Evolutionary conservation across 2,329 filamentous ascomycete species (phyloP).

Genomic region (Balansia obtecta): DNA sequence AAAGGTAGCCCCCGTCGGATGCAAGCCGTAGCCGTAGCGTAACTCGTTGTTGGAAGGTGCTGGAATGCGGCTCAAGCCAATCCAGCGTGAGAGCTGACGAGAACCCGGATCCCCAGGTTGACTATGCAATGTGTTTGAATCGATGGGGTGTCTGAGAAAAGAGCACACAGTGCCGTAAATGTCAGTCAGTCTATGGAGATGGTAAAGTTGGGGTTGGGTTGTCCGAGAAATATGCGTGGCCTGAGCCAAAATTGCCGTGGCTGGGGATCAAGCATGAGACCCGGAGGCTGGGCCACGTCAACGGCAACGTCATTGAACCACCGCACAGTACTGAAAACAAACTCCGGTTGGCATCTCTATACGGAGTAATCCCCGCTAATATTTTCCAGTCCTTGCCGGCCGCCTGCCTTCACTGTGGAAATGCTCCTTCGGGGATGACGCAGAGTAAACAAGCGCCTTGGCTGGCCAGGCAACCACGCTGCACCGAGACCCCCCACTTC

Average conservation of each 20-base stretch:
- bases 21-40: not conserved
- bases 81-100: not conserved
- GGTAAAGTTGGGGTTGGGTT: not conserved
- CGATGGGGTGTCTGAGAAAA: no score
- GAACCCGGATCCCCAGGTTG: not conserved
- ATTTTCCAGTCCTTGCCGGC: no score
- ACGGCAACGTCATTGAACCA: no score
- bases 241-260: constrained; percentile 14
- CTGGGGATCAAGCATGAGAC: constrained; percentile 12
- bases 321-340: not conserved
- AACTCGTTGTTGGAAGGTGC: not conserved
- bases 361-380: no score
- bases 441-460: constrained; percentile 18
- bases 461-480: constrained; percentile 11
- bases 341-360: no score
- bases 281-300: constrained; percentile 4
- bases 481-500: not conserved
- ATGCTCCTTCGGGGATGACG: constrained; percentile 14
- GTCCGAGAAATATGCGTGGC: constrained; percentile 14
- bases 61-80: not conserved
- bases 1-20: not conserved
- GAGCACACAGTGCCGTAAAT: no score
- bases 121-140: not conserved
- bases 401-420: no score
- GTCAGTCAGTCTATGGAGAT: no score